Percentiles rank a stretch among this genome's conserved stretches.
Conservation (phyloP, 179 eudicot genomes). For the Beta lomatogona region DNA sequence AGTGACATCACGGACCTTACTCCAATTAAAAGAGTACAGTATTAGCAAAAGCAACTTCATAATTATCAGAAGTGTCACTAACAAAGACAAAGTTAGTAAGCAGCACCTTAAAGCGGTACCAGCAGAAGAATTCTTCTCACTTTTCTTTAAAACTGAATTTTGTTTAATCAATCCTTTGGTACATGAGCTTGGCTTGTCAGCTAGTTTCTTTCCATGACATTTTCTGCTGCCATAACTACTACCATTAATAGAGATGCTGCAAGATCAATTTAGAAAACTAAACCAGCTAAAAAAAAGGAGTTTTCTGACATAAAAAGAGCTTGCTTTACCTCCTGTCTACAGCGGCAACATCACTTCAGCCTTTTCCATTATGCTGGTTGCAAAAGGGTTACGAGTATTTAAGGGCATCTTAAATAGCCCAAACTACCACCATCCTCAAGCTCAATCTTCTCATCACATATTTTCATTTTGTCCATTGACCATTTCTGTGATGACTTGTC, state of each 20-base stretch:
- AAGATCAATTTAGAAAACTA: background rate
- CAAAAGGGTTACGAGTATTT: no score
- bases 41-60: background rate
- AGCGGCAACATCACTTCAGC: constrained; percentile 26
- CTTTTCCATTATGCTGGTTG: constrained; percentile 13
- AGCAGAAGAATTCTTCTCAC: constrained; percentile 33
- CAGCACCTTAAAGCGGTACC: constrained; percentile 38
- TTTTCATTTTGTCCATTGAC: constrained; percentile 27
- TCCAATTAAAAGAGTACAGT: background rate
- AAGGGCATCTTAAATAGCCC: constrained; percentile 27
- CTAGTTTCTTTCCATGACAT: constrained; percentile 30
- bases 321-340: constrained; percentile 41
- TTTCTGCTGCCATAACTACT: constrained; percentile 23
- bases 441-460: constrained; percentile 27
- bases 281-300: constrained; percentile 12
- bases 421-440: constrained; percentile 14
- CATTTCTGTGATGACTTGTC: constrained; percentile 20
- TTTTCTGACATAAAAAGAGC: background rate
- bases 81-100: background rate
- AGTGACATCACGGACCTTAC: constrained; percentile 23
- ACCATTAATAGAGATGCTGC: constrained; percentile 28
- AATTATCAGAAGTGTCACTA: background rate
- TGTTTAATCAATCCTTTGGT: constrained; percentile 28
- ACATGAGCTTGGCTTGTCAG: constrained; percentile 30
- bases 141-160: constrained; percentile 23